Evolutionary conservation across 257 asterid species (phyloP), one percentile per base, ranked within the genome.

Genomic region (Nicotiana attenuata): DNA sequence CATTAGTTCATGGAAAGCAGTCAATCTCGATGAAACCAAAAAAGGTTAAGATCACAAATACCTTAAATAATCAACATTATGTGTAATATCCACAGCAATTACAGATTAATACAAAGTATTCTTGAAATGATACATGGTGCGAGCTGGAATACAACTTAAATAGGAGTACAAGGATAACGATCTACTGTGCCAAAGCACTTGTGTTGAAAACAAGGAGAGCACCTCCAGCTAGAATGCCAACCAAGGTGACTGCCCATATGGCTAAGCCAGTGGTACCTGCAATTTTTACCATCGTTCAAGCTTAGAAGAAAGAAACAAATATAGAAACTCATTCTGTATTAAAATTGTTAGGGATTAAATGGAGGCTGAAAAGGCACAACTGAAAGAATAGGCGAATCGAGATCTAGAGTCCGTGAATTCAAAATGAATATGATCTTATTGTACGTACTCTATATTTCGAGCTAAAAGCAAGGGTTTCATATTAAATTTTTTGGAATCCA

Each of bases 131-230:
- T 1, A 47, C 79, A 50, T 47, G 6, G 7, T 66, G 15, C 45
- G 24, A 31, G 47, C 52, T 31, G 17, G 61, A 50, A 75, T 50
- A 50, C 63, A 75, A 75, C 79, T 24, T 26, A 75, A 73, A 24
- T 24, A 75, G 63, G 50, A 75, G 10, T 0, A 71, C 60, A 71
- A 20, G 24, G 16, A 26, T 71, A 81, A 38, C 28, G 15, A 45
- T 79, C 88, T 87, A 94, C 93, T 96, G 98, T 10, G 89, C 88
- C 91, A 96, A 85, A 71, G 99, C 97, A 89, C 99, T 96, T 67
- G 98, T 96, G 97, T 86, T 96, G 97, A 90, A 94, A 56, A 96
- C 99, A 31, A 94, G 98, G 76, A 96, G 98, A 15, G 97, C 98
- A 19, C 98, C 99, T 75, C 97, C 99, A 45, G 95, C 97, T 15